Evolutionary conservation across 345 rosid species (phyloP), one percentile per base, ranked within the genome.

Genomic region (Carallia brachiata): DNA sequence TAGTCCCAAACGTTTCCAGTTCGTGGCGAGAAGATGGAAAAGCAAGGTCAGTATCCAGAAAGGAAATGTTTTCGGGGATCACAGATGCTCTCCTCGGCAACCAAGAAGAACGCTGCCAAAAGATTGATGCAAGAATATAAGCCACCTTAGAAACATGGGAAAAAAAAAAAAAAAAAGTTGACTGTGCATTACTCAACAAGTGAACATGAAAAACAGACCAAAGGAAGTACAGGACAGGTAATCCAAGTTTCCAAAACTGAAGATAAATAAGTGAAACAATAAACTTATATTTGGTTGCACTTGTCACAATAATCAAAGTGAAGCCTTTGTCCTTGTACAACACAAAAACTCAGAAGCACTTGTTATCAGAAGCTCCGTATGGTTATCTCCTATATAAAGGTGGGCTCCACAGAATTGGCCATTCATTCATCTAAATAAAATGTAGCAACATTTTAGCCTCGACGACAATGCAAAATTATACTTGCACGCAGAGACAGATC

Each of bases 81-180:
- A 78, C 83, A 4, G 91, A 67, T 7, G 80, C 70, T 52, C 82
- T 69, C 71, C 86, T 74, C 13, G 69, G 23, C 40, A 82, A 30
- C 50, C 73, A 77, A 76, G 84, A 75, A 55, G 76, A 75, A 62
- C 81, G 87, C 97, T 95, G 92, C 74, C 79, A 72, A 77, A 40
- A 71, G 61, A 44, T 44, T 44, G 4, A 61, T 10, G 52, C 47
- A 61, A 61, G 58, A 73, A 31, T 31, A 59, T 71, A 58, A 70
- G 68, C 62, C 63, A 67, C 54, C 16, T 50, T 4, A 61, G n/a
- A 12, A 55, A 9, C 60, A 54, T 16, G 61, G 23, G 44, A 44
- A 39, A 7, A 17, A 67, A n/a, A 10, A 36, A 64, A 56, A 36
- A 74, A 36, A 34, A 32, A 18, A n/a, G n/a, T n/a, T 44, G 16